Evolutionary conservation across 2,329 filamentous ascomycete species (phyloP).

Genomic region (Teratosphaeriaceae sp.): DNA sequence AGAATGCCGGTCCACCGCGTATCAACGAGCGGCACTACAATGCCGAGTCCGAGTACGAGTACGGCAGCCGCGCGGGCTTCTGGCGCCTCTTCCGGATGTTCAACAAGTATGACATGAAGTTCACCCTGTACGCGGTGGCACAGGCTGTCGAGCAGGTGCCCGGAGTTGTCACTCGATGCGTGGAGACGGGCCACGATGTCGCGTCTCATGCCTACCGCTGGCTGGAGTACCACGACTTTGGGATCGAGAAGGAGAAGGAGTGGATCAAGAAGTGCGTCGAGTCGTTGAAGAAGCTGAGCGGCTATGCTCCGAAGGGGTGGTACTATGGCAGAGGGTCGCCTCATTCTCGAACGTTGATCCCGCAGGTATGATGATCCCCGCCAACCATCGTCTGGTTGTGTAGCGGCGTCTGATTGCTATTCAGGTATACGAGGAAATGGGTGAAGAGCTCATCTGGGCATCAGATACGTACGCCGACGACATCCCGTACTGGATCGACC

Average conservation of each 20-base stretch:
- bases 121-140: conserved; percentile 46
- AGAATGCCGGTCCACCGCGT: conserved; percentile 24
- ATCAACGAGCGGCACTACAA: conserved; percentile 35
- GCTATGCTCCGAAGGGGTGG: conserved; percentile 44
- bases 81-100: conserved; percentile 47
- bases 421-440: conserved; percentile 44
- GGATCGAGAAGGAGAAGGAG: conserved; percentile 42
- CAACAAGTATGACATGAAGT: conserved; percentile 43
- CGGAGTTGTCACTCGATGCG: conserved; percentile 40
- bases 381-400: neutral
- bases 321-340: conserved; percentile 45
- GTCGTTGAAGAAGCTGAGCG: conserved; percentile 36
- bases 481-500: conserved; percentile 50
- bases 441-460: conserved; percentile 45
- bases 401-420: neutral
- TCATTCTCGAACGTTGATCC: conserved; percentile 41
- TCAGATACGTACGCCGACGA: conserved; percentile 51
- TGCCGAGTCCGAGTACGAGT: conserved; percentile 46
- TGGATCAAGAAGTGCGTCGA: conserved; percentile 41
- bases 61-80: conserved; percentile 43
- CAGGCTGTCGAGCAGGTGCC: conserved; percentile 44
- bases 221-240: conserved; percentile 45
- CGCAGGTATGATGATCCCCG: conserved; percentile 29
- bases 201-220: conserved; percentile 46
- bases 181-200: conserved; percentile 46